Base-by-base conservation (phyloP, 2,329 filamentous ascomycete species). In the Colletotrichum navitas region DNA sequence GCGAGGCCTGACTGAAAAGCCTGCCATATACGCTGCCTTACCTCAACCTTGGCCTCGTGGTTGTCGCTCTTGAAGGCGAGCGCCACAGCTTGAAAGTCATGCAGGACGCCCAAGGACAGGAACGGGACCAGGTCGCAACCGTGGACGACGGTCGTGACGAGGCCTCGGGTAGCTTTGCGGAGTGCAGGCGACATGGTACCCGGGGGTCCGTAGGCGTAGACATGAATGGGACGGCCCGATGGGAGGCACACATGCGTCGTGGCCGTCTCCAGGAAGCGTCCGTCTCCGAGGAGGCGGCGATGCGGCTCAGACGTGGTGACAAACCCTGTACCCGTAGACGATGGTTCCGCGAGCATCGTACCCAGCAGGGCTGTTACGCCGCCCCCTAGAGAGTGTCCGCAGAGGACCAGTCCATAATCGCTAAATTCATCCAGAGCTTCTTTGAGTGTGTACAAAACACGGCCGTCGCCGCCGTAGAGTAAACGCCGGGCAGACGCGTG, bases 171-270 rank as follows among this genome's bases (percentile, higher is more conserved):
- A 14, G 91, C 90, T 70, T 88, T 88, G 52, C 92, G 89, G 10
- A 95, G 85, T 2, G 90, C 88, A 0, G 91, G 85, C 0, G 91
- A 93, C 87, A 94, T 89, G 18, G 91, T 92, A 0, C 91, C 89
- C 0, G 92, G 92, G 1, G 92, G 90, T 0, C 93, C 93, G 78
- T 94, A 95, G 8, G 93, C 91, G 78, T 93, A 95, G 16, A 94
- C 93, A 75, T 95, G 93, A 26, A 94, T 92, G 3, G 91, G 90
- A 0, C 93, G 87, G 21, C 90, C 89, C 0, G 90, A 76, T 0
- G 93, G 93, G 0, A 94, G 85, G 24, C 84, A 86, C 41, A 89
- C 80, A 24, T 83, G 80, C 18, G 77, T 74, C 16, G 63, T 56
- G 5, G 66, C 58, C 45, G 63, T 43, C 68, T 71, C 41, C 47